Evolutionary conservation across 1,284 basidiomycete species (phyloP).

Genomic region (Volvariella volvacea): DNA sequence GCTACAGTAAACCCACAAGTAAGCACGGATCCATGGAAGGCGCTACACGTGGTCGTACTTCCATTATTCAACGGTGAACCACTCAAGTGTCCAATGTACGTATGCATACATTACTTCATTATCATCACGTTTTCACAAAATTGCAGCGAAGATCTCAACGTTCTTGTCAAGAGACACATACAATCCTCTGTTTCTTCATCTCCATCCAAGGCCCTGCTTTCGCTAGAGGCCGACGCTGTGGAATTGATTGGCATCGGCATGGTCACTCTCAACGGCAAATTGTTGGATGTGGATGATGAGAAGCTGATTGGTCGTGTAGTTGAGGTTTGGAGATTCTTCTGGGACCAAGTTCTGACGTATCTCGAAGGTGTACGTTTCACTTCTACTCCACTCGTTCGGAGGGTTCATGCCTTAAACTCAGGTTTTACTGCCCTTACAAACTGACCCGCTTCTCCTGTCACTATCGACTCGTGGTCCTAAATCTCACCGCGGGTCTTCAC

Average conservation of each 20-base stretch:
- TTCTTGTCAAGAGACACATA: slow-evolving; percentile 74
- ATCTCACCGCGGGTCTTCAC: slow-evolving; percentile 46
- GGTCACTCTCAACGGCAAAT: slow-evolving; percentile 85
- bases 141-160: slow-evolving; percentile 83
- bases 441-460: slow-evolving; percentile 59
- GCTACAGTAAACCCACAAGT: slow-evolving; percentile 29
- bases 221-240: slow-evolving; percentile 73
- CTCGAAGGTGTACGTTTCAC: slow-evolving; percentile 66
- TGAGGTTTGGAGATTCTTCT: slow-evolving; percentile 93
- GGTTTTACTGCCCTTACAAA: slow-evolving; percentile 75
- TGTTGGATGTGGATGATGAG: slow-evolving; percentile 67
- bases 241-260: slow-evolving; percentile 86
- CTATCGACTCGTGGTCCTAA: slow-evolving; percentile 52
- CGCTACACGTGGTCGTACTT: slow-evolving; percentile 79
- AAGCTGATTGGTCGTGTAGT: slow-evolving; percentile 73
- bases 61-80: slow-evolving; percentile 91
- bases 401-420: slow-evolving; percentile 20
- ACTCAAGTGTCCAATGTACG: slow-evolving; percentile 79
- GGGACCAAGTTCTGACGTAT: slow-evolving; percentile 88
- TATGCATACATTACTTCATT: slow-evolving; percentile 8
- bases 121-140: not conserved
- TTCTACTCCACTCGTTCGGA: not conserved
- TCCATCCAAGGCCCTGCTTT: slow-evolving; percentile 55
- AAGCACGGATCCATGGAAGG: slow-evolving; percentile 66
- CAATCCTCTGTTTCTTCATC: slow-evolving; percentile 57